Conservation (phyloP, 73 alveolate genomes). For the Paramecium pentaurelia region DNA sequence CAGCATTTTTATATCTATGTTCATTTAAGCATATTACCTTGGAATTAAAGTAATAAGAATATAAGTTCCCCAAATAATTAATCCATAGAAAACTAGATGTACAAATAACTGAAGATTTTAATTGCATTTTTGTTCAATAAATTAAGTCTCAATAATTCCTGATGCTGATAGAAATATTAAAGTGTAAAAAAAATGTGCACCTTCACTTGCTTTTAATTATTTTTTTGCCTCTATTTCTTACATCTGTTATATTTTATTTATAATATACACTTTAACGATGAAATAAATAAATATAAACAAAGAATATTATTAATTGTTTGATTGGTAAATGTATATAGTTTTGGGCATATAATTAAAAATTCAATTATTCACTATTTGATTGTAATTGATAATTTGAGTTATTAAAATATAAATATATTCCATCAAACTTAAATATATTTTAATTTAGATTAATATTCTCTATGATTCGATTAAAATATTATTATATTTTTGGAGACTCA, state of each 20-base stretch:
- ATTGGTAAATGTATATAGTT: not conserved
- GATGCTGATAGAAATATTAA: constrained; percentile 54
- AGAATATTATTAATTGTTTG: not conserved
- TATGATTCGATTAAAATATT: not conserved
- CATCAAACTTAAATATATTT: not conserved
- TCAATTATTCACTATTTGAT: not conserved
- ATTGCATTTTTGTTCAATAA: constrained; percentile 43
- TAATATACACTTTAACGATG: not conserved
- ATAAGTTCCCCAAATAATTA: constrained; percentile 55
- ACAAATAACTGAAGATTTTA: constrained; percentile 24
- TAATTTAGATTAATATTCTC: not conserved
- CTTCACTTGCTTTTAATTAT: constrained; percentile 51
- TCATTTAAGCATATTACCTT: not conserved
- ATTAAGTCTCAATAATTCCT: constrained; percentile 46
- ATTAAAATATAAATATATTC: not conserved
- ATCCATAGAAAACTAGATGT: constrained; percentile 56
- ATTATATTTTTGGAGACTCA: too few relatives aligned
- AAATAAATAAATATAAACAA: not conserved
- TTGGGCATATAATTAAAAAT: not conserved
- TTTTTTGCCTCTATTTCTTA: constrained; percentile 55
- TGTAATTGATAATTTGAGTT: too few relatives aligned
- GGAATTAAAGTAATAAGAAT: constrained; percentile 51
- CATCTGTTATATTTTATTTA: not conserved
- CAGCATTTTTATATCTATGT: constrained; percentile 46
- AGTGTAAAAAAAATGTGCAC: constrained; percentile 58